These are phyloP conservation scores for Pseudogymnoascus sp. DNA, from an alignment of 2,329 filamentous ascomycete genomes.

Conservation along the genomic window DNA sequence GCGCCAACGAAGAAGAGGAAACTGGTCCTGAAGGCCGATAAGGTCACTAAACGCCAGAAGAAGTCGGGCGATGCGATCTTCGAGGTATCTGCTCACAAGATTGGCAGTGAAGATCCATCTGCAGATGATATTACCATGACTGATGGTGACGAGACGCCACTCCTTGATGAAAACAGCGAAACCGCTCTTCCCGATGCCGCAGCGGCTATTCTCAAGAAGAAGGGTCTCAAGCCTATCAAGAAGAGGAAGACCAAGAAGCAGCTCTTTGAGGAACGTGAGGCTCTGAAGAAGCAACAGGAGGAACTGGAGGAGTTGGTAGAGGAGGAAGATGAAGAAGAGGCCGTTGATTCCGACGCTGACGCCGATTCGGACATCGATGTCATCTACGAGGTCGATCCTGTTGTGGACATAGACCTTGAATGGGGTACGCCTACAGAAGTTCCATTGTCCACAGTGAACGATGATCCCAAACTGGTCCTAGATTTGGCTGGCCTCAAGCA, in stretches of 20 bases:
- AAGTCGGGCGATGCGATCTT: conserved; percentile 74
- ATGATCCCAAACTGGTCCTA: conserved; percentile 53
- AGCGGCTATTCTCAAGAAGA: conserved; percentile 44
- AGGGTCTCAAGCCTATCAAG: conserved; percentile 42
- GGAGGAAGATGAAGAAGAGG: conserved; percentile 17
- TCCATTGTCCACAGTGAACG: conserved; percentile 56
- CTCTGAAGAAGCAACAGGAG: conserved; percentile 12
- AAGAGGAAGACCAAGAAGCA: conserved; percentile 78
- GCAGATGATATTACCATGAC: conserved; percentile 37
- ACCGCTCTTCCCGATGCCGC: conserved; percentile 34
- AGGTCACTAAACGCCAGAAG: conserved; percentile 69
- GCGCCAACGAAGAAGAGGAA: conserved; percentile 61
- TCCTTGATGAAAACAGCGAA: conserved; percentile 37
- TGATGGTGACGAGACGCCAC: conserved; percentile 41
- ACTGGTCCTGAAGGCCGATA: conserved; percentile 58
- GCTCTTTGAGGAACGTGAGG: conserved; percentile 47
- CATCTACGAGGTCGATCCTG: conserved; percentile 29
- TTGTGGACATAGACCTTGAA: conserved; percentile 37
- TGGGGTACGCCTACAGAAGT: conserved; percentile 50
- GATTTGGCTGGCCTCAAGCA: conserved; percentile 65
- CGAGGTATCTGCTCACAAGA: conserved; percentile 48
- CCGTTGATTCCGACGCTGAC: conserved; percentile 17
- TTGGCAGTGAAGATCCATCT: conserved; percentile 41
- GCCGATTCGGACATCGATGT: conserved; percentile 26
- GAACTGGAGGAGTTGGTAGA: conserved; percentile 17